Conservation (phyloP, 768 basidiomycete species). For the Psilocybe subaeruginosa region DNA sequence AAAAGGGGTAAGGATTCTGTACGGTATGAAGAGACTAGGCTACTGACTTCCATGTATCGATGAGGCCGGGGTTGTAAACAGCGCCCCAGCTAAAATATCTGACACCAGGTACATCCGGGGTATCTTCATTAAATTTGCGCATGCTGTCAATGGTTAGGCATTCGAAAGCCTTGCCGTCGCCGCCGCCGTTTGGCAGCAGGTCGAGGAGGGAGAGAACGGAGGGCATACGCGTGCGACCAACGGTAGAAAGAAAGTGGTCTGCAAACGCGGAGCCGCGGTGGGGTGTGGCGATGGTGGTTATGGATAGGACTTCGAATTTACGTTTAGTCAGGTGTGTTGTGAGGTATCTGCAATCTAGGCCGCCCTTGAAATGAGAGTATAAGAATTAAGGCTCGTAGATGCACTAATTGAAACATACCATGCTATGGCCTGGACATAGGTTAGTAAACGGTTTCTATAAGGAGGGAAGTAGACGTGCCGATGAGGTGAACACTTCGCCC, state of each 20-base stretch:
- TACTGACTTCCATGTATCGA: slow-evolving; percentile 83
- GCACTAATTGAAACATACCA: slow-evolving; percentile 50
- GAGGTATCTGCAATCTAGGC: slow-evolving; percentile 91
- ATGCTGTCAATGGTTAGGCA: slow-evolving; percentile 85
- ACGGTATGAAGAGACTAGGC: slow-evolving; percentile 12
- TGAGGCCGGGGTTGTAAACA: slow-evolving; percentile 81
- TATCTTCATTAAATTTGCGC: slow-evolving; percentile 86
- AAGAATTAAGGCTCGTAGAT: not conserved
- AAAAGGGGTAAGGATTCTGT: slow-evolving; percentile 16
- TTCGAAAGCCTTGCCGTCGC: slow-evolving; percentile 94
- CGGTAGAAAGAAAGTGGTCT: slow-evolving; percentile 80
- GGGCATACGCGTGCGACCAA: slow-evolving; percentile 71
- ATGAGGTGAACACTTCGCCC: slow-evolving; percentile 89
- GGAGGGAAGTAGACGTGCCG: slow-evolving; percentile 38
- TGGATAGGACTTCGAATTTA: slow-evolving; percentile 79
- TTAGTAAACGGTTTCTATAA: not conserved
- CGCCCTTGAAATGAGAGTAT: slow-evolving; percentile 51
- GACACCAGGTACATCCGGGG: slow-evolving; percentile 77
- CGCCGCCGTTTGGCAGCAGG: slow-evolving; percentile 87
- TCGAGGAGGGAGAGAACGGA: slow-evolving; percentile 77
- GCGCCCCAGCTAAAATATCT: slow-evolving; percentile 98
- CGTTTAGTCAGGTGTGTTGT: slow-evolving; percentile 76
- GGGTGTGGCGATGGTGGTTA: slow-evolving; percentile 95
- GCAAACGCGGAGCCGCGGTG: slow-evolving; percentile 95
- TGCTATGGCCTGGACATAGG: slow-evolving; percentile 58